A percentile compares a stretch with the other conserved stretches of the same genome.
phyloP scores from a whole-genome alignment of 257 asterid genomes.

The Solanum appendiculatum region DNA sequence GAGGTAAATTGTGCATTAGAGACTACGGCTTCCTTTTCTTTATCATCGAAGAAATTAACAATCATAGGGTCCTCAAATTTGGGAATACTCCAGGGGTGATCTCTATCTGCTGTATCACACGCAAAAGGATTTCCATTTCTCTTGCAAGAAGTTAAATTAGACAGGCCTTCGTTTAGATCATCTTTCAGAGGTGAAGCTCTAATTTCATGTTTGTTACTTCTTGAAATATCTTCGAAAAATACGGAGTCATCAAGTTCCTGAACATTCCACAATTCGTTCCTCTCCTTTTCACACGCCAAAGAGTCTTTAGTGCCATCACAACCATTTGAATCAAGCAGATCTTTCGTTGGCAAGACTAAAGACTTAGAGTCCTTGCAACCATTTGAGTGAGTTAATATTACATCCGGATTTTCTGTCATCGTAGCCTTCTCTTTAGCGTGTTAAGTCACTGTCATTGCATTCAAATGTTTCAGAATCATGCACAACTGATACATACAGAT shows the following conservation, averaged over 20 bases:
- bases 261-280: constrained; percentile 14
- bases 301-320: constrained; percentile 8
- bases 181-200: not conserved
- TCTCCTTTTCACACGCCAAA: constrained; percentile 16
- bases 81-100: constrained; percentile 14
- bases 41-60: constrained; percentile 2
- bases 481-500: not conserved
- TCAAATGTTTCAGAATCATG: constrained; percentile 15
- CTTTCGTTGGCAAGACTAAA: constrained; percentile 20
- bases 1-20: constrained; percentile 9
- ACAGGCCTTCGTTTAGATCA: constrained; percentile 8
- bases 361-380: constrained; percentile 21
- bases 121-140: constrained; percentile 24
- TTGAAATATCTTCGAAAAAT: constrained; percentile 15
- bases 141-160: constrained; percentile 7
- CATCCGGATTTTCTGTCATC: constrained; percentile 51
- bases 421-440: constrained; percentile 25
- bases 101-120: constrained; percentile 17
- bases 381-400: constrained; percentile 21
- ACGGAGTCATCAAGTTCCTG: constrained; percentile 9
- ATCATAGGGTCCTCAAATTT: constrained; percentile 11
- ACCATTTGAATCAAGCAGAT: constrained; percentile 18
- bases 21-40: constrained; percentile 19
- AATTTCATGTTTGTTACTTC: constrained; percentile 5
- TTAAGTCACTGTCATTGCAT: constrained; percentile 26